Evolutionary conservation across 106 monocot genomes (phyloP), one percentile per base, ranked within the genome.

Genomic region (Amphibolis antarctica): DNA sequence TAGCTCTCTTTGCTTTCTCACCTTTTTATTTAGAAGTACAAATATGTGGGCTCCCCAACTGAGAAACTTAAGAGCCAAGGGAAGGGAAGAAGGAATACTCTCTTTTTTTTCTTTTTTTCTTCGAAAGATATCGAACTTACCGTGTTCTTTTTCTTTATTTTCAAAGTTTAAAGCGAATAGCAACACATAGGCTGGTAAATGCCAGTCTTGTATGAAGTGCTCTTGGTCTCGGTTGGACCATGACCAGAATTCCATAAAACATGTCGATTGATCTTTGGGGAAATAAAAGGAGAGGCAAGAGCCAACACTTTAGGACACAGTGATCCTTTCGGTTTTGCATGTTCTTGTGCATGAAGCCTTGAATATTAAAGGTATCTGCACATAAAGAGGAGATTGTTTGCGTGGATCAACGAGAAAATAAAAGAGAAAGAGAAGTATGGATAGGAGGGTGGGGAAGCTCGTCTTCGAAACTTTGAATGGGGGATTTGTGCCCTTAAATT

Each of bases 381-480:
- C 43, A 21, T 26, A 64, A 64, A 48, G 64, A 24, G 25, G 27
- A 19, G 47, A n/a, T n/a, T 21, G 64, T 48, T 22, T 46, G 45
- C 64, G 48, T 64, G 47, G 47, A 64, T 64, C 42, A 64, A 47
- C 45, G 64, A 64, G 47, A 64, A 65, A 65, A 65, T 14, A 51
- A 28, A 51, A 65, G 28, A 52, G 51, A 20, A 25, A 52, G n/a
- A 22, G 15, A 21, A 17, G 0, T 25, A 7, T 45, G 26, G 26
- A 26, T 48, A n/a, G 18, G 61, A 62, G 17, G 48, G 25, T 48
- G 28, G 12, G 28, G 52, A 66, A 66, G 52, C 65, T 66, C 52
- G 52, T 66, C 28, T 66, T 52, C 30, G 52, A 62, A 62, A 42
- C 62, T 66, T 66, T 66, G 65, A 66, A 66, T 53, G 52, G 18